phyloP scores from a whole-genome alignment of 2,329 filamentous ascomycete genomes.

The Phyllosticta capitalensis region DNA sequence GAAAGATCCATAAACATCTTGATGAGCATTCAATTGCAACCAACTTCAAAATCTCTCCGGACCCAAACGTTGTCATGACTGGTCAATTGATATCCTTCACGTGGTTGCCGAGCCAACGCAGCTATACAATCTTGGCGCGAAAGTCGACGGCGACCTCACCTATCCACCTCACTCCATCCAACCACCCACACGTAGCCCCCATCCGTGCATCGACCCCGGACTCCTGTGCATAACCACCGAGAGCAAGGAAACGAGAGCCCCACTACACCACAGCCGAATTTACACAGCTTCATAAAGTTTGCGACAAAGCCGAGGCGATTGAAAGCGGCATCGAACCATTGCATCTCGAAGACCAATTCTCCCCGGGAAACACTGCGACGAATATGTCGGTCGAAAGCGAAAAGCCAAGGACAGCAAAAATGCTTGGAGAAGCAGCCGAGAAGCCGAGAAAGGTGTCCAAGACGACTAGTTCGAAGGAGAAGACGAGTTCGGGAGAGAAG shows the following conservation, averaged over 20 bases:
- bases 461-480: conserved; percentile 10
- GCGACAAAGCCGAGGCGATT: background rate
- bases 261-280: background rate
- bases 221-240: background rate
- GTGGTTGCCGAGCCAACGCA: conserved; percentile 9
- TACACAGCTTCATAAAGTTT: background rate
- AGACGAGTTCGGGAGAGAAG: conserved; percentile 5
- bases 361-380: background rate
- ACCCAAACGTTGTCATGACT: too few relatives aligned
- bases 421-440: background rate
- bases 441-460: conserved; percentile 11
- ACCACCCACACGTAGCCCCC: background rate
- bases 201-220: background rate
- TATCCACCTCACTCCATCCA: background rate
- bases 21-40: background rate
- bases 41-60: background rate
- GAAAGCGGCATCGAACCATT: background rate
- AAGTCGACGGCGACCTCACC: background rate
- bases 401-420: conserved; percentile 1
- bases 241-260: background rate
- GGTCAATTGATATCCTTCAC: background rate
- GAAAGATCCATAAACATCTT: background rate
- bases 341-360: background rate
- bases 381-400: conserved; percentile 3
- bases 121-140: conserved; percentile 7